phyloP scores from a whole-genome alignment of 2,329 filamentous ascomycete species.

The Verticillium tricorpus region DNA sequence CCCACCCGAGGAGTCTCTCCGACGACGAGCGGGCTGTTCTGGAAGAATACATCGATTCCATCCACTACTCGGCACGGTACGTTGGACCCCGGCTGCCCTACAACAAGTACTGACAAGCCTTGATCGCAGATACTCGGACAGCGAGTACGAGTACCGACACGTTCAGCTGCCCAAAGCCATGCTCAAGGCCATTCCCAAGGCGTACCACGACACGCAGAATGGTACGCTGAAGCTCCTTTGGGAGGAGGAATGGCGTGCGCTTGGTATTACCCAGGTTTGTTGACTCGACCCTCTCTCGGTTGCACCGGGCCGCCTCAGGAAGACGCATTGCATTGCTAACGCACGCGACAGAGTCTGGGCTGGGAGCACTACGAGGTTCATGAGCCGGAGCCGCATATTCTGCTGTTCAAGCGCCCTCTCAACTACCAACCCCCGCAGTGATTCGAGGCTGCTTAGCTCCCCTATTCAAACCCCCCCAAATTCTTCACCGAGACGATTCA shows the following conservation, averaged over 20 bases:
- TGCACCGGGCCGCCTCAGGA: neutral
- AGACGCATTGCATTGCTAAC: slow-evolving; percentile 2
- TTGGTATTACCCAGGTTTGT: slow-evolving; percentile 92
- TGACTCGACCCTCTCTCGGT: neutral
- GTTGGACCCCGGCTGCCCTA: slow-evolving; percentile 17
- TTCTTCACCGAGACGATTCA: neutral
- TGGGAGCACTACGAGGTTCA: slow-evolving; percentile 99
- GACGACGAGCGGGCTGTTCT: slow-evolving; percentile 78
- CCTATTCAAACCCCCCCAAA: neutral
- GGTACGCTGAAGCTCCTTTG: slow-evolving; percentile 93
- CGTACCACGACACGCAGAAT: slow-evolving; percentile 84
- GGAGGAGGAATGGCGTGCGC: slow-evolving; percentile 97
- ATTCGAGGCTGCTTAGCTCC: slow-evolving; percentile 13
- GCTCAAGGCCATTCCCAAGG: slow-evolving; percentile 93
- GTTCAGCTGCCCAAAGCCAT: slow-evolving; percentile 97
- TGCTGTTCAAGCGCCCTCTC: slow-evolving; percentile 94
- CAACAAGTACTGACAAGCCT: neutral
- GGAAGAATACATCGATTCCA: slow-evolving; percentile 87
- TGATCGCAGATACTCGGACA: slow-evolving; percentile 76
- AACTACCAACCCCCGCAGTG: slow-evolving; percentile 73
- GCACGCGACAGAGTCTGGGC: slow-evolving; percentile 70
- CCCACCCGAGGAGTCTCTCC: slow-evolving; percentile 72
- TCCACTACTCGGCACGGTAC: slow-evolving; percentile 92
- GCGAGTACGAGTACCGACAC: slow-evolving; percentile 92
- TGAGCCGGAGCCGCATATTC: slow-evolving; percentile 95